Base-by-base conservation (phyloP, 768 basidiomycete species). In the Lentinula raphanica region DNA sequence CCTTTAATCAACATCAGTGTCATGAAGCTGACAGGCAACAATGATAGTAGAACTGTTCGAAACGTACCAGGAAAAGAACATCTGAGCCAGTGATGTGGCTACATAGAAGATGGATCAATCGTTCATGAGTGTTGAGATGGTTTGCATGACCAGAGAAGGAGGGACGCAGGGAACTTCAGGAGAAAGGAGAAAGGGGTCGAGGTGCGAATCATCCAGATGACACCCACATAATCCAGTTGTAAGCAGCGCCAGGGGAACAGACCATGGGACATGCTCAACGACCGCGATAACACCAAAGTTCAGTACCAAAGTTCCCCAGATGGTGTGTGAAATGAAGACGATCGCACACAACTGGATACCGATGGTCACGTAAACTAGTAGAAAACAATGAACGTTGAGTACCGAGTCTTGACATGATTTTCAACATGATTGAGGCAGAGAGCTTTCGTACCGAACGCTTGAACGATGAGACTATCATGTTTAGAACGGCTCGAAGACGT, bases 21-120 rank as follows among this genome's bases (percentile, higher is more conserved):
- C 46, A n/a, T n/a, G n/a, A n/a, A n/a, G n/a, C n/a, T n/a, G n/a
- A n/a, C n/a, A n/a, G n/a, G n/a, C n/a, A n/a, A n/a, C n/a, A n/a
- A n/a, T n/a, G n/a, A n/a, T n/a, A n/a, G n/a, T n/a, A n/a, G n/a
- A n/a, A n/a, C n/a, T n/a, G n/a, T n/a, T n/a, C n/a, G n/a, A n/a
- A n/a, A 28, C 46, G n/a, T 49, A 49, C 46, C 46, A 49, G 7
- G 46, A 27, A 49, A 49, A 49, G 46, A 49, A 49, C 27, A 49
- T 28, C 19, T 49, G 46, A 31, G 29, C 46, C 13, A 49, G 25
- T 28, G 46, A 49, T 15, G 46, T 31, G 29, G 46, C 46, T 49
- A 29, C n/a, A n/a, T n/a, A n/a, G n/a, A n/a, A n/a, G n/a, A n/a
- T n/a, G n/a, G n/a, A n/a, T n/a, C n/a, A n/a, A n/a, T n/a, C n/a